Evolutionary conservation across 345 rosid species (phyloP).

Genomic region (Populus euphratica): DNA sequence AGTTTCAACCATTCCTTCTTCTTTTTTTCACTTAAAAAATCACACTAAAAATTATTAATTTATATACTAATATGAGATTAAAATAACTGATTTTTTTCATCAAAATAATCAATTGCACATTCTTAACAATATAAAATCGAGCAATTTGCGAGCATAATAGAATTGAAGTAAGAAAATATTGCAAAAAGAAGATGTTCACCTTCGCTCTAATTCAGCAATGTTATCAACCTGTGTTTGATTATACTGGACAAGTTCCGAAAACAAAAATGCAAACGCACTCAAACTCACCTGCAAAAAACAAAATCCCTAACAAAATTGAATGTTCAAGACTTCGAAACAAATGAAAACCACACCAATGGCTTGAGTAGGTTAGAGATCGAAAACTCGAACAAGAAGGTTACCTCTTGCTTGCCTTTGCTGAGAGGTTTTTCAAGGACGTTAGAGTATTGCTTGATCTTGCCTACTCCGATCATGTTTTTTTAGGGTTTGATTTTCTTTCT

Average conservation of each 20-base stretch:
- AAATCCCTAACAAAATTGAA: slow-evolving; percentile 7
- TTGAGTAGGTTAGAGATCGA: not conserved
- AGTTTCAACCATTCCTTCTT: not conserved
- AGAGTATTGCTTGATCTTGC: slow-evolving; percentile 92
- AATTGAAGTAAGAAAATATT: not conserved
- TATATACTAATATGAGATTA: too few species aligned
- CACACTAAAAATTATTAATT: not conserved
- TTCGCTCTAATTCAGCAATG: slow-evolving; percentile 86
- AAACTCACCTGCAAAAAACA: slow-evolving; percentile 34
- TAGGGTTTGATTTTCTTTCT: not conserved
- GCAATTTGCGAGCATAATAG: too few species aligned
- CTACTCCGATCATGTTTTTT: slow-evolving; percentile 75
- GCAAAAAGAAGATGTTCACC: slow-evolving; percentile 37
- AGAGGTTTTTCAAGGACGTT: slow-evolving; percentile 95
- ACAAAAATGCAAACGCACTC: slow-evolving; percentile 51
- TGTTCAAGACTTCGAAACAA: not conserved
- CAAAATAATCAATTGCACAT: not conserved
- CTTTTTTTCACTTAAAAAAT: not conserved
- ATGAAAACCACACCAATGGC: not conserved
- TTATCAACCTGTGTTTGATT: slow-evolving; percentile 96
- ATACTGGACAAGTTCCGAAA: slow-evolving; percentile 91
- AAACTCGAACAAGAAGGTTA: slow-evolving; percentile 15
- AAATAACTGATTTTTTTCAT: not conserved
- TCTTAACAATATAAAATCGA: too few species aligned
- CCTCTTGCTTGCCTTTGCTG: slow-evolving; percentile 99